Base-by-base conservation (phyloP, 2,329 filamentous ascomycete genomes). In the Microcera coccophila region DNA sequence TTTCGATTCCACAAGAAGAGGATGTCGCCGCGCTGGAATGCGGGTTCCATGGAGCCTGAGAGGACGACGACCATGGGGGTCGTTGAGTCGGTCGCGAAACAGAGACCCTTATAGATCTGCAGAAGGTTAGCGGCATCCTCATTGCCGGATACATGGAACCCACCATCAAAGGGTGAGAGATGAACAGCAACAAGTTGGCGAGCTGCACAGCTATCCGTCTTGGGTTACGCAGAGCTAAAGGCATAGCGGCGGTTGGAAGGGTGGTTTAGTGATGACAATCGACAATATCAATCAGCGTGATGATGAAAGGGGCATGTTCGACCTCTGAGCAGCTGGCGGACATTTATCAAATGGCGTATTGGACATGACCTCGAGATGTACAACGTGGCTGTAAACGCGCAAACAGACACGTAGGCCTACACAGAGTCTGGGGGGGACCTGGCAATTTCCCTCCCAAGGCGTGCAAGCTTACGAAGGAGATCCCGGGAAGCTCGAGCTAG, bases 121-220 rank as follows among this genome's bases (percentile, higher is more conserved):
- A 24, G 2, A 31, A 40, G 39, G 35, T 26, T 12, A 16, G 26
- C 29, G 15, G 59, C 15, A 39, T 26, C 14, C 11, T 4, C n/a
- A 19, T 29, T 12, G 14, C 9, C 7, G 12, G 9, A 5, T 10
- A 15, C 19, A 32, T n/a, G 28, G 12, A 28, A 51, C 72, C 48
- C 57, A 81, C 82, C 90, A 95, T 95, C 63, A 95, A 95, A 1
- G 90, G 90, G 2, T 88, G 93, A 9, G 85, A 90, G 38, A 95
- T 79, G 49, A 95, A 88, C 50, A 96, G 81, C 43, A 84, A 89
- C 66, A 96, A 95, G 71, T 94, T 95, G 62, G 95, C 81, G 54
- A 91, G 68, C 74, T 95, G 89, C 37, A 81, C 76, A 58, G 89
- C 82, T 41, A 86, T 77, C 65, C 94, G 88, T 66, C 90, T 85